Evolutionary conservation across 1,284 basidiomycete species (phyloP).

Genomic region (Austroboletus niveus): DNA sequence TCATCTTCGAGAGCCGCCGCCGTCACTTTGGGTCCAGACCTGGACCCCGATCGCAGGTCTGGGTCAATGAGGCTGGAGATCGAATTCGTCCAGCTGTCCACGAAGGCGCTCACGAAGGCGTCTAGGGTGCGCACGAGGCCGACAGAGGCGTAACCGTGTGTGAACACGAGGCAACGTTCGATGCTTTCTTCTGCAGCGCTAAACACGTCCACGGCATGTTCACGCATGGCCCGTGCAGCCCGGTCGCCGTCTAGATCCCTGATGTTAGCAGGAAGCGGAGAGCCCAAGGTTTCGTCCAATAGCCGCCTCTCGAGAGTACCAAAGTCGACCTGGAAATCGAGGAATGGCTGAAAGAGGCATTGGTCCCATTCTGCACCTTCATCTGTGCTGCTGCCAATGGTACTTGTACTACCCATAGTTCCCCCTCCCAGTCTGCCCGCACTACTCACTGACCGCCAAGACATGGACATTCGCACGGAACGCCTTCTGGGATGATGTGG

Average conservation of each 20-base stretch:
- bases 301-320: slow-evolving; percentile 71
- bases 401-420: slow-evolving; percentile 6
- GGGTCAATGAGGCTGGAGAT: slow-evolving; percentile 41
- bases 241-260: slow-evolving; percentile 46
- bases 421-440: slow-evolving; percentile 18
- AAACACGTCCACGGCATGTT: slow-evolving; percentile 72
- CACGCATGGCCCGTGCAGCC: slow-evolving; percentile 68
- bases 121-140: slow-evolving; percentile 77
- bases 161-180: slow-evolving; percentile 72
- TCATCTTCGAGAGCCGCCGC: slow-evolving; percentile 38
- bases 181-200: slow-evolving; percentile 78
- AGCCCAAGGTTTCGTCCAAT: slow-evolving; percentile 49
- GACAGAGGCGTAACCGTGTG: slow-evolving; percentile 80
- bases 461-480: slow-evolving; percentile 72
- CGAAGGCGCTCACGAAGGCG: slow-evolving; percentile 60
- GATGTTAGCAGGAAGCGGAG: slow-evolving; percentile 35
- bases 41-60: slow-evolving; percentile 6
- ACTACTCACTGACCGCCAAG: slow-evolving; percentile 48
- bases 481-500: slow-evolving; percentile 44
- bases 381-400: slow-evolving; percentile 9
- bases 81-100: slow-evolving; percentile 60
- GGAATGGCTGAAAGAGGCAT: slow-evolving; percentile 87
- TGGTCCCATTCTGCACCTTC: slow-evolving; percentile 79
- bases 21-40: slow-evolving; percentile 17
- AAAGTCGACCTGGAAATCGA: slow-evolving; percentile 86